Percentiles rank a stretch among this genome's conserved stretches.
Conservation (phyloP, 2,329 filamentous ascomycete species). For the Tolypocladium inflatum region DNA sequence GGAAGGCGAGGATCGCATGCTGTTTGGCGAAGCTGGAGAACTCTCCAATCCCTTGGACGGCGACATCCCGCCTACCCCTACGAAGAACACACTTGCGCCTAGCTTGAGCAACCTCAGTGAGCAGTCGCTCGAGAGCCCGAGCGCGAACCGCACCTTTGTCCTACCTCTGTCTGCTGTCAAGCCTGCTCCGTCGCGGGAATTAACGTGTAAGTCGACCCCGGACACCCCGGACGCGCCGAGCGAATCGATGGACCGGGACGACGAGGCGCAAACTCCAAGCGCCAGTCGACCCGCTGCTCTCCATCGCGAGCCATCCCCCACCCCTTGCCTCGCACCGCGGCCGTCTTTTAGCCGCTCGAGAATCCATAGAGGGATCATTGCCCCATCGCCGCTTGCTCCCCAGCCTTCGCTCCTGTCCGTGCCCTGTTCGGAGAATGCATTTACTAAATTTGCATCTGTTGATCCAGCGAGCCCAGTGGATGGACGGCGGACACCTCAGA, state of each 20-base stretch:
- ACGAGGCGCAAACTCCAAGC: slow-evolving; percentile 6
- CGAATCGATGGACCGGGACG: slow-evolving; percentile 5
- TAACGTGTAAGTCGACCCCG: slow-evolving; percentile 35
- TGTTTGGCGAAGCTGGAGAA: slow-evolving; percentile 22
- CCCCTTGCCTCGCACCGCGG: slow-evolving; percentile 22
- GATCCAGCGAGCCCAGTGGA: slow-evolving; percentile 54
- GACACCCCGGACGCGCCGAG: slow-evolving; percentile 9
- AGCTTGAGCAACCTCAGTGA: slow-evolving; percentile 29
- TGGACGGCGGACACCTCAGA: slow-evolving; percentile 58
- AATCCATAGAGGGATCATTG: slow-evolving; percentile 18
- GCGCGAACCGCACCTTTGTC: slow-evolving; percentile 33
- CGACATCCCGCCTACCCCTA: slow-evolving; percentile 88
- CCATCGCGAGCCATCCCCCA: slow-evolving; percentile 19
- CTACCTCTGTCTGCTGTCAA: slow-evolving; percentile 32
- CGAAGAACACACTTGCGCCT: slow-evolving; percentile 53
- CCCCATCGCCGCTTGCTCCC: slow-evolving; percentile 23
- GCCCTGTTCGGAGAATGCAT: slow-evolving; percentile 24
- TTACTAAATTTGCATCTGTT: slow-evolving; percentile 40
- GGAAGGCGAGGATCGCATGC: slow-evolving; percentile 63
- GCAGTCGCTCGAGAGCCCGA: slow-evolving; percentile 35
- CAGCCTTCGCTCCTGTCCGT: slow-evolving; percentile 15
- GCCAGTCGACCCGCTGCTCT: slow-evolving; percentile 16
- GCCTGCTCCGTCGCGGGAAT: slow-evolving; percentile 24
- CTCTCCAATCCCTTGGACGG: slow-evolving; percentile 21
- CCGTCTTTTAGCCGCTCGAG: slow-evolving; percentile 27